Percentiles rank a stretch among this genome's conserved stretches.
These are phyloP conservation scores for Luffa acutangula DNA, from an alignment of 306 rosid genomes.

Conservation along the genomic window DNA sequence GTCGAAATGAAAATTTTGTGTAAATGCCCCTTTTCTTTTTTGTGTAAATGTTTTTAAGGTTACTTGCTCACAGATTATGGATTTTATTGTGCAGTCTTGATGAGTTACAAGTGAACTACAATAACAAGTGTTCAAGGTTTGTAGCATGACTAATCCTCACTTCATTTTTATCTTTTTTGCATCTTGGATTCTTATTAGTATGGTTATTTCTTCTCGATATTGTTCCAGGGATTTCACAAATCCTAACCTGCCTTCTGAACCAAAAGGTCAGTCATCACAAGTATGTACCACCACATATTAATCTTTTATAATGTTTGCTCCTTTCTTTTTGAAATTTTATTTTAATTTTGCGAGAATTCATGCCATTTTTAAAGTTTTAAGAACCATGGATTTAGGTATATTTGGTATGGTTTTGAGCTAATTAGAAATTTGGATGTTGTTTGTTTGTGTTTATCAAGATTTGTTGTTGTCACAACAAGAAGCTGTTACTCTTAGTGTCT, in stretches of 20 bases:
- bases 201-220: constrained; percentile 9
- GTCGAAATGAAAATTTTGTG: too few species aligned
- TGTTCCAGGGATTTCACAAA: constrained; percentile 76
- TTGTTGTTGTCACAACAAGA: background rate
- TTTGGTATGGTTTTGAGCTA: background rate
- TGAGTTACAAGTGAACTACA: constrained; percentile 93
- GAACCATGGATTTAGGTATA: background rate
- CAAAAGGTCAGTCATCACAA: constrained; percentile 81
- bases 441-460: background rate
- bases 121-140: constrained; percentile 93
- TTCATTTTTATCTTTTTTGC: background rate
- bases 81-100: constrained; percentile 66
- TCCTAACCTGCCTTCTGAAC: constrained; percentile 89
- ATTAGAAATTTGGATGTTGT: background rate
- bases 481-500: background rate
- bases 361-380: background rate
- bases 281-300: constrained; percentile 27
- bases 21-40: background rate
- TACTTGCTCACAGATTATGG: background rate
- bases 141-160: constrained; percentile 7
- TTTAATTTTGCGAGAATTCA: background rate
- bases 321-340: background rate
- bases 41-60: background rate
- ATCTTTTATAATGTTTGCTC: background rate
- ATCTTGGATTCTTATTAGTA: background rate